These are phyloP conservation scores for Protostelium mycophagum DNA, from an alignment of 78 protist species.

Conservation along the genomic window DNA sequence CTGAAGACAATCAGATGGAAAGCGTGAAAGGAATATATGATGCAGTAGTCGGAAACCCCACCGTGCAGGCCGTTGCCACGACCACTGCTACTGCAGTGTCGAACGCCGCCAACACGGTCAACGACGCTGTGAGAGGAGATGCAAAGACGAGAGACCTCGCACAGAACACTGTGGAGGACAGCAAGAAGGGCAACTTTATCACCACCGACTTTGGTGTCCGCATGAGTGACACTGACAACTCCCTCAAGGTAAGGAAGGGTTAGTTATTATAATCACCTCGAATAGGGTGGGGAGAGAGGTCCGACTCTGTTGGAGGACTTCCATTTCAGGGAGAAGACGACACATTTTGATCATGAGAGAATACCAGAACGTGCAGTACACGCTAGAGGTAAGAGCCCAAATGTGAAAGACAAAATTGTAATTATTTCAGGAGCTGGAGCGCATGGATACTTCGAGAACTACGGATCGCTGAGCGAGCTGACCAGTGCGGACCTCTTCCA, in stretches of 20 bases:
- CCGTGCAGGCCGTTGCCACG: neutral
- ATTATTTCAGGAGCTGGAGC: conserved; percentile 10
- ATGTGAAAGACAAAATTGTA: too few relatives aligned
- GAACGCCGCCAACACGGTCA: neutral
- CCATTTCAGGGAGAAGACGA: conserved; percentile 17
- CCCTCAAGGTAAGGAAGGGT: conserved; percentile 5
- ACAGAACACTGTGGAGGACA: neutral
- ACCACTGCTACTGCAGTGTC: neutral
- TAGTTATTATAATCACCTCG: too few relatives aligned
- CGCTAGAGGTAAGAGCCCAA: conserved; percentile 13
- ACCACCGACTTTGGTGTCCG: neutral
- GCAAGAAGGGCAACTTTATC: neutral
- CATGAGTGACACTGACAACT: conserved; percentile 8
- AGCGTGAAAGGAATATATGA: neutral
- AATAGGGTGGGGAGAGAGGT: conserved; percentile 14
- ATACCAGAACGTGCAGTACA: conserved; percentile 42
- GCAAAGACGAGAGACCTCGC: neutral
- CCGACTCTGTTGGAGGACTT: conserved; percentile 29
- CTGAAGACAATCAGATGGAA: too few relatives aligned
- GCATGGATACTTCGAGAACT: conserved; percentile 18
- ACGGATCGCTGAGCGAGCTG: neutral
- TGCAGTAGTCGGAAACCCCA: neutral
- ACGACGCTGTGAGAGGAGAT: neutral
- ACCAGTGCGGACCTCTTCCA: conserved; percentile 7
- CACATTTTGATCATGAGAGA: conserved; percentile 40